Evolutionary conservation across 2,329 filamentous ascomycete species (phyloP).

Genomic region (Fusarium abutilonis): DNA sequence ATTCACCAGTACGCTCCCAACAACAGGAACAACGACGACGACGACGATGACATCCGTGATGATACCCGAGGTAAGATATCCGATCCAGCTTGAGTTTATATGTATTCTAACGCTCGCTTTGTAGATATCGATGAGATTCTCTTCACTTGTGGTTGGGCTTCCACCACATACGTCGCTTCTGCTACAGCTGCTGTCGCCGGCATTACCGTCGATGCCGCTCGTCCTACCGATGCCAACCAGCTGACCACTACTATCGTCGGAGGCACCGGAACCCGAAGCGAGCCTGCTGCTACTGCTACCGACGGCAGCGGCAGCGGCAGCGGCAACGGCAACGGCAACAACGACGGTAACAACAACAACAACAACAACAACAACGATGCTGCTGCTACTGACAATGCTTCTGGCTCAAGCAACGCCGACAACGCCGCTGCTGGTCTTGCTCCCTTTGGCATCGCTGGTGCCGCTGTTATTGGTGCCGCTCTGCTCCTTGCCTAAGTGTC

Average conservation of each 20-base stretch:
- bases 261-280: slow-evolving; percentile 23
- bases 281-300: slow-evolving; percentile 23
- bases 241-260: slow-evolving; percentile 50
- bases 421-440: slow-evolving; percentile 35
- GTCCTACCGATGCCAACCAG: slow-evolving; percentile 48
- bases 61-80: slow-evolving; percentile 40
- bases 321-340: slow-evolving; percentile 7
- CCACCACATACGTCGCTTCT: slow-evolving; percentile 45
- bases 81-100: accelerated
- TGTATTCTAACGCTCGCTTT: neutral
- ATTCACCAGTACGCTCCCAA: slow-evolving; percentile 48
- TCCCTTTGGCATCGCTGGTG: slow-evolving; percentile 31
- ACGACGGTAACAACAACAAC: slow-evolving; percentile 1
- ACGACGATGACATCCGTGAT: slow-evolving; percentile 32
- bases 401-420: slow-evolving; percentile 17
- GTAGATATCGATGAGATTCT: slow-evolving; percentile 52
- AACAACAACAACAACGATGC: slow-evolving; percentile 5
- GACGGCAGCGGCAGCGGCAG: neutral
- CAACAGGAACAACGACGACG: slow-evolving; percentile 34
- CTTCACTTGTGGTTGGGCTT: slow-evolving; percentile 50
- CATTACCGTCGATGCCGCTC: slow-evolving; percentile 48
- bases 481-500: slow-evolving; percentile 35
- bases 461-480: slow-evolving; percentile 32
- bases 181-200: slow-evolving; percentile 42
- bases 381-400: slow-evolving; percentile 17